Evolutionary conservation across 176 grass and related monocot genomes (phyloP).

Genomic region (Coix lacrymajobi): DNA sequence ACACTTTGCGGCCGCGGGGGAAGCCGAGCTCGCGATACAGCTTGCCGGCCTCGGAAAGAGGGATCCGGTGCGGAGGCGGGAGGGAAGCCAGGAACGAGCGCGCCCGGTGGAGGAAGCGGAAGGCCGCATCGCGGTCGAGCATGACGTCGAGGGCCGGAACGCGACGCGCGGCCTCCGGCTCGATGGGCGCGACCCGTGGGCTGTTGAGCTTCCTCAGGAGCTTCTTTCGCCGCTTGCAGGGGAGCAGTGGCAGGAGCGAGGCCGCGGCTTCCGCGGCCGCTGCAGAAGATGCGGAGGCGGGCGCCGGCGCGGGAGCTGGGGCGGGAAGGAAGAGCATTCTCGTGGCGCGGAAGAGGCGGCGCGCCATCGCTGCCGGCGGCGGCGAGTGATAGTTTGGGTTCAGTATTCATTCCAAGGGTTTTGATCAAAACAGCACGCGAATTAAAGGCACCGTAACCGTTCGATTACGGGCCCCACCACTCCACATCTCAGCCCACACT

Average conservation of each 20-base stretch:
- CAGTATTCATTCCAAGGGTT: not conserved
- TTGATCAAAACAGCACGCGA: slow-evolving; percentile 21
- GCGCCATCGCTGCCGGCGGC: slow-evolving; percentile 19
- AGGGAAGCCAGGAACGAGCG: slow-evolving; percentile 56
- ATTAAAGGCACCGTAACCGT: not conserved
- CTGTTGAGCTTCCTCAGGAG: slow-evolving; percentile 66
- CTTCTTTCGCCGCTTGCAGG: slow-evolving; percentile 68
- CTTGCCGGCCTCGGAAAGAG: slow-evolving; percentile 55
- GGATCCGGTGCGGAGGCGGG: slow-evolving; percentile 49
- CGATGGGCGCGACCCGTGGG: slow-evolving; percentile 64
- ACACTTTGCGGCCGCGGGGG: slow-evolving; percentile 58
- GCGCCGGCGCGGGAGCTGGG: not conserved
- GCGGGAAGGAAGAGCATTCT: slow-evolving; percentile 28
- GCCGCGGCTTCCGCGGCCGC: slow-evolving; percentile 32
- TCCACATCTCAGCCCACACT: not conserved
- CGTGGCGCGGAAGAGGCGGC: slow-evolving; percentile 48
- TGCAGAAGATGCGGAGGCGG: not conserved
- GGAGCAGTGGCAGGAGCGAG: slow-evolving; percentile 63
- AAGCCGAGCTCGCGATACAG: slow-evolving; percentile 77
- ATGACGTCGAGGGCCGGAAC: slow-evolving; percentile 47
- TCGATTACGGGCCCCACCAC: not conserved
- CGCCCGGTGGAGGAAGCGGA: slow-evolving; percentile 66
- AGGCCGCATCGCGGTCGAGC: slow-evolving; percentile 50
- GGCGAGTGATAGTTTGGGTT: not conserved
- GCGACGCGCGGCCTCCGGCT: slow-evolving; percentile 44